Percentiles rank a stretch among this genome's conserved stretches.
Conservation (phyloP, 768 basidiomycete species). For the Xerocomus potaroensis region DNA sequence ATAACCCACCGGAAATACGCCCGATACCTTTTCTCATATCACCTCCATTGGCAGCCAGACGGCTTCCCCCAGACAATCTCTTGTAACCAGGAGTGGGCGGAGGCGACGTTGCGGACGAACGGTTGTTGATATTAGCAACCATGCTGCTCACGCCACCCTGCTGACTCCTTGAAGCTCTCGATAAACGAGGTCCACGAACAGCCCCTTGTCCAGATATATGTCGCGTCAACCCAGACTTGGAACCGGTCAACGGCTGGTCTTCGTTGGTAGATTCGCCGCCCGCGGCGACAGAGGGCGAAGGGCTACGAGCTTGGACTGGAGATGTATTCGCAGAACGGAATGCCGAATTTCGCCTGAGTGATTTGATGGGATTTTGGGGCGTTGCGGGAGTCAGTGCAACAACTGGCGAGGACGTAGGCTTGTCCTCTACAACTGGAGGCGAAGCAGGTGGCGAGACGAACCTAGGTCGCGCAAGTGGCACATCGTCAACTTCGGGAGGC, state of each 20-base stretch:
- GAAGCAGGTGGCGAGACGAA: slow-evolving; percentile 22
- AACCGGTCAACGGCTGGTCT: slow-evolving; percentile 32
- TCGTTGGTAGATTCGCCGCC: slow-evolving; percentile 29
- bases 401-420: slow-evolving; percentile 25
- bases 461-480: slow-evolving; percentile 10
- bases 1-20: slow-evolving; percentile 45
- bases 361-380: slow-evolving; percentile 50
- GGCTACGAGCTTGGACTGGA: slow-evolving; percentile 36
- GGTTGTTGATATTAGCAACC: slow-evolving; percentile 55
- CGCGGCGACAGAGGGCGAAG: slow-evolving; percentile 35
- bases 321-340: slow-evolving; percentile 34
- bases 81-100: slow-evolving; percentile 39
- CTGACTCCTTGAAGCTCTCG: slow-evolving; percentile 44
- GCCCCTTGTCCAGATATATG: slow-evolving; percentile 40
- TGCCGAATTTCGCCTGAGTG: slow-evolving; percentile 32
- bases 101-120: slow-evolving; percentile 36
- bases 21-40: slow-evolving; percentile 39
- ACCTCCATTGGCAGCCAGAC: slow-evolving; percentile 9
- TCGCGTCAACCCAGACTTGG: slow-evolving; percentile 39
- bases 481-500: slow-evolving; percentile 52
- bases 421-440: slow-evolving; percentile 24
- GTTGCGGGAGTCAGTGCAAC: slow-evolving; percentile 42
- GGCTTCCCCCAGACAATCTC: slow-evolving; percentile 40
- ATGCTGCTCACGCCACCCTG: slow-evolving; percentile 48
- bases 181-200: slow-evolving; percentile 47